Base-by-base conservation (phyloP, 805 yeast genomes). In the Torulaspora franciscae region DNA sequence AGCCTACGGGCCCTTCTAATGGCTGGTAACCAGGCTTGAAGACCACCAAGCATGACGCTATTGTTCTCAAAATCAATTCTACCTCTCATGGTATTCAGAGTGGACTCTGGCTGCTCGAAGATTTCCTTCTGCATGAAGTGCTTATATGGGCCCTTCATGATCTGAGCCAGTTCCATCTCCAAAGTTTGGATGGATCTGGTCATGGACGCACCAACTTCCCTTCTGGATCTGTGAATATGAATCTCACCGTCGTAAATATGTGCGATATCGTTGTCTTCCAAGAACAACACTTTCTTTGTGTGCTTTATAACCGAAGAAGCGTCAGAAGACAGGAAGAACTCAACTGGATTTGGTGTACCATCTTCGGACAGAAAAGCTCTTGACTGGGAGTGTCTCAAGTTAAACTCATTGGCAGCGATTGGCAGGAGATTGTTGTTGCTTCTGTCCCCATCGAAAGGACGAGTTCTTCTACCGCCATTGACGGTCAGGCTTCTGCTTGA, bases 101-200 rank as follows among this genome's bases (percentile, higher is more conserved):
- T 85, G 3, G 98, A 90, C 64, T 93, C 99, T 30, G 99, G 99
- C 72, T 93, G 99, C 71, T 93, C 99, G 63, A 85, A 88, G 57
- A 93, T 93, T 73, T 93, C 99, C 76, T 93, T 93, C 72, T 89
- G 95, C 99, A 93, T 93, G 69, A 91, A 93, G 71, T 93, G 99
- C 57, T 79, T 81, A 73, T 85, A 91, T 51, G 86, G 85, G 60
- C 99, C 99, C 74, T 89, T 91, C 98, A 93, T 93, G 65, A 93
- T 91, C 72, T 93, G 95, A 50, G 95, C 93, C 65, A 93, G 79
- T 73, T 93, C 96, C 84, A 93, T 77, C 72, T 93, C 99, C 61
- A 93, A 76, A 39, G 97, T 93, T 71, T 93, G 96, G 61, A 93
- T 95, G 42, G 91, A 85, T 75, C 99, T 85, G 43, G 89, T 87